Evolutionary conservation across 768 basidiomycete species (phyloP).

Genomic region (Gautieria morchelliformis): DNA sequence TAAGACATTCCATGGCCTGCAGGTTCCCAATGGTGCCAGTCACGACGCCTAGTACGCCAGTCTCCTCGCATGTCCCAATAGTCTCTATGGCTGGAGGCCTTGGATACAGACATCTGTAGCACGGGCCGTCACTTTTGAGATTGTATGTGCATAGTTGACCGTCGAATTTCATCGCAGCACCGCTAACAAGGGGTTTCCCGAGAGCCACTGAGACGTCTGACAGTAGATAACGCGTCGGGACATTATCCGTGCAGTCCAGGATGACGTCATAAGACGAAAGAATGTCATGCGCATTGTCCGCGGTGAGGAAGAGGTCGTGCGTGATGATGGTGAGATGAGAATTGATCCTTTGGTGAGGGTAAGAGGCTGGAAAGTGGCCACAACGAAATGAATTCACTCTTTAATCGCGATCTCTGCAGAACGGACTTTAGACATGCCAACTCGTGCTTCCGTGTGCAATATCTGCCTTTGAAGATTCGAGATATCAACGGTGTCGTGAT

Average conservation of each 20-base stretch:
- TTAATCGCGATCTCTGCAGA: slow-evolving; percentile 67
- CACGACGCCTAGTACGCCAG: slow-evolving; percentile 80
- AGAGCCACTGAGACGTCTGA: slow-evolving; percentile 76
- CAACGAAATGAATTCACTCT: slow-evolving; percentile 33
- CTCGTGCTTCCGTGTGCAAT: slow-evolving; percentile 61
- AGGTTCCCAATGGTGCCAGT: slow-evolving; percentile 84
- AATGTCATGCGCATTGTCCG: slow-evolving; percentile 55
- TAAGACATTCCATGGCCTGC: slow-evolving; percentile 85
- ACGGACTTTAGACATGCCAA: slow-evolving; percentile 73
- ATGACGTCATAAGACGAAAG: slow-evolving; percentile 63
- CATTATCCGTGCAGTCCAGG: slow-evolving; percentile 93
- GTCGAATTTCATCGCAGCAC: slow-evolving; percentile 82
- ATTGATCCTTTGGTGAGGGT: slow-evolving; percentile 51
- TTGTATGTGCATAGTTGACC: slow-evolving; percentile 78
- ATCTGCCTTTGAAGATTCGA: slow-evolving; percentile 92
- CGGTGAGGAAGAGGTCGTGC: slow-evolving; percentile 40
- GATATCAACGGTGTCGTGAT: slow-evolving; percentile 79
- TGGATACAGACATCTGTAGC: slow-evolving; percentile 92
- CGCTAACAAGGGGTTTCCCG: slow-evolving; percentile 78
- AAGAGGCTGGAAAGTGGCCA: background rate
- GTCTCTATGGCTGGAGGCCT: slow-evolving; percentile 56
- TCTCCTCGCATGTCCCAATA: slow-evolving; percentile 75
- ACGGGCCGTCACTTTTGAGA: slow-evolving; percentile 61
- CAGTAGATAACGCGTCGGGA: slow-evolving; percentile 84
- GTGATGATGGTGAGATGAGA: slow-evolving; percentile 53